Percentiles rank a stretch among this genome's conserved stretches.
These are phyloP conservation scores for Akebia trifoliata DNA, from an alignment of 164 flowering plant genomes.

Conservation along the genomic window DNA sequence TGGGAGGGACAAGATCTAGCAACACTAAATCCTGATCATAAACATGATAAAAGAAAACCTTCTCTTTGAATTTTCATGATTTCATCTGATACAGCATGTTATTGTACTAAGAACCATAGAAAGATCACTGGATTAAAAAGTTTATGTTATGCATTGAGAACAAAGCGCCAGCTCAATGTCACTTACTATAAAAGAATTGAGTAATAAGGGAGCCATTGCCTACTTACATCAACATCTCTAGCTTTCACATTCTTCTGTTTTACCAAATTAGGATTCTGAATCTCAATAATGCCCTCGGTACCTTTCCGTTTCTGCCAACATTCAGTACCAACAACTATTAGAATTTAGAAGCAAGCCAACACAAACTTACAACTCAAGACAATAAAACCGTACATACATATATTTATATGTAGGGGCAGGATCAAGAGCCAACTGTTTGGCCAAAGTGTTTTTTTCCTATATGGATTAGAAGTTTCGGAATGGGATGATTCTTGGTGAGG, in stretches of 20 bases:
- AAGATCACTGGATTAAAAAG: not conserved
- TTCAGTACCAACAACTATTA: not conserved
- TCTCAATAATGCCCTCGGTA: conserved; percentile 66
- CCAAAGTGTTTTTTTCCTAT: too few species aligned
- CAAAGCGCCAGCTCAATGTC: not conserved
- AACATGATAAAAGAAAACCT: not conserved
- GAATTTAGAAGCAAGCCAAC: not conserved
- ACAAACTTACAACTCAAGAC: too few species aligned
- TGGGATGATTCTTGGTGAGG: too few species aligned
- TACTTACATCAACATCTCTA: conserved; percentile 66
- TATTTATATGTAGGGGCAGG: too few species aligned
- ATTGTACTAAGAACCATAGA: not conserved
- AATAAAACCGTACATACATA: too few species aligned
- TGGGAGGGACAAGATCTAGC: too few species aligned
- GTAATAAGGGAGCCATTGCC: not conserved
- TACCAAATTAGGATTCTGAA: conserved; percentile 79
- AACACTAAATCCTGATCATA: not conserved
- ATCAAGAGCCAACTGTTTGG: too few species aligned
- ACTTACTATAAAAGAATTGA: not conserved
- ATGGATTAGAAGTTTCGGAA: too few species aligned
- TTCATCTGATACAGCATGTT: not conserved
- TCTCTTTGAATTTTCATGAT: conserved; percentile 1
- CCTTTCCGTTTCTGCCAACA: conserved; percentile 64
- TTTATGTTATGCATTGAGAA: not conserved
- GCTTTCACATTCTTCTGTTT: conserved; percentile 79